Evolutionary conservation across 2,329 filamentous ascomycete species (phyloP), one percentile per base, ranked within the genome.

Genomic region (Pseudogymnoascus sp.): DNA sequence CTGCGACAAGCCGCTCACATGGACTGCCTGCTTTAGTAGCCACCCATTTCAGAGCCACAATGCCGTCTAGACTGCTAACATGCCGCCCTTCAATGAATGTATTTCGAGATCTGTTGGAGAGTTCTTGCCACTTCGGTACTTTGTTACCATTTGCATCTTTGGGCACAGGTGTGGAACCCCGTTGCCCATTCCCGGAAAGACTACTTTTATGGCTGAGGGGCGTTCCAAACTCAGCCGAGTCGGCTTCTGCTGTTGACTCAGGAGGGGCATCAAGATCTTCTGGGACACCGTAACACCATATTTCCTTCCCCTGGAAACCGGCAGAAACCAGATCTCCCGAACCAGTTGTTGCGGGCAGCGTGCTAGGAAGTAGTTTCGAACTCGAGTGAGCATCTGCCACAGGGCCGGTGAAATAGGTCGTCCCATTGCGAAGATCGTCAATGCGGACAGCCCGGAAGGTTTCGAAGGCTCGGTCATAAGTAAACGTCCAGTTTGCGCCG

Each of bases 201-300:
- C 33, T 59, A 35, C 38, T 41, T 39, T 59, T 59, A n/a, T 55
- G 48, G n/a, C 48, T 55, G 13, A 12, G 48, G 5, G 58, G 35
- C 9, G 38, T 59, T 61, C 35, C 35, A 51, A 48, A 17, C 9
- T 61, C 35, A 61, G 25, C 59, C 17, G 35, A 59, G 59, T 61
- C 41, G n/a, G 36, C n/a, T 55, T 61, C 59, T 42, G 39, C 17
- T 27, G 58, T 39, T 38, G 35, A 9, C 29, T 83, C 80, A 1
- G 83, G 79, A 17, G 83, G 74, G 21, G 85, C 81, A 70, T 90
- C 88, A 17, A 92, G 76, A 67, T 89, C 85, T 68, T 88, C 85
- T 1, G 90, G 90, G 29, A 93, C 77, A 27, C 90, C 90, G 72
- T 93, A 93, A 2, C 93, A 74, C 88, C 89, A 93, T 4, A 94